Percentiles rank a stretch among this genome's conserved stretches.
Evolutionary conservation across 352 stramenopile genomes (phyloP).

Genomic region (Globisporangium mamillatum): DNA sequence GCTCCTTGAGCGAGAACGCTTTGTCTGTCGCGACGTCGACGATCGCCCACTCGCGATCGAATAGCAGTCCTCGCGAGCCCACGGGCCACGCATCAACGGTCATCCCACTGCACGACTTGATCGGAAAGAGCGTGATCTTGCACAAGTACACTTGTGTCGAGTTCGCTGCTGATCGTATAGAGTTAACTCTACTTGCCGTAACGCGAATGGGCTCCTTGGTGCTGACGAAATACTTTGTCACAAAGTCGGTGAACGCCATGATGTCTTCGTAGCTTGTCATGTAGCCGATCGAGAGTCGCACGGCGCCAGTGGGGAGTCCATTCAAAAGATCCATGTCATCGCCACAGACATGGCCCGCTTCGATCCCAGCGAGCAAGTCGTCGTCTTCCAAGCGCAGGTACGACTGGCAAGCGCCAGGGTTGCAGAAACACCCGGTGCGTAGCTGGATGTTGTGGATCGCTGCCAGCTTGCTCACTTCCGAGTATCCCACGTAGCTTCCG

Average conservation of each 20-base stretch:
- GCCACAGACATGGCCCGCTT: slow-evolving; percentile 64
- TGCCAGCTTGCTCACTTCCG: slow-evolving; percentile 64
- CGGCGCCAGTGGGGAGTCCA: slow-evolving; percentile 57
- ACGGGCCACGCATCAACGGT: slow-evolving; percentile 53
- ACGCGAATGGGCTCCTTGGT: slow-evolving; percentile 14
- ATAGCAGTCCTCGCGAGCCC: slow-evolving; percentile 54
- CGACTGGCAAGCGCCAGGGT: slow-evolving; percentile 69
- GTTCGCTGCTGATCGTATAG: not conserved
- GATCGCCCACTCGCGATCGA: slow-evolving; percentile 76
- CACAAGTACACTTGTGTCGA: slow-evolving; percentile 24
- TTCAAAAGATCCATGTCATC: slow-evolving; percentile 70
- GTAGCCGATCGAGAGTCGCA: slow-evolving; percentile 72
- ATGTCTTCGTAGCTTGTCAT: slow-evolving; percentile 78
- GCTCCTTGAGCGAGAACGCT: slow-evolving; percentile 57
- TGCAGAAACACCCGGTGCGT: slow-evolving; percentile 79
- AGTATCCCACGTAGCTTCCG: slow-evolving; percentile 63
- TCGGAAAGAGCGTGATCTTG: slow-evolving; percentile 68
- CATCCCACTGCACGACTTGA: slow-evolving; percentile 78
- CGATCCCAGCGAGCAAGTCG: slow-evolving; percentile 52
- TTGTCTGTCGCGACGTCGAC: slow-evolving; percentile 47
- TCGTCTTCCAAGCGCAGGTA: slow-evolving; percentile 53
- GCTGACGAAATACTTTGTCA: slow-evolving; percentile 60
- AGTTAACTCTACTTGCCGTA: not conserved
- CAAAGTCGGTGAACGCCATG: slow-evolving; percentile 45
- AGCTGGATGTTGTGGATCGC: slow-evolving; percentile 67